Evolutionary conservation across 768 basidiomycete genomes (phyloP).

Genomic region (Leccinum boreale): DNA sequence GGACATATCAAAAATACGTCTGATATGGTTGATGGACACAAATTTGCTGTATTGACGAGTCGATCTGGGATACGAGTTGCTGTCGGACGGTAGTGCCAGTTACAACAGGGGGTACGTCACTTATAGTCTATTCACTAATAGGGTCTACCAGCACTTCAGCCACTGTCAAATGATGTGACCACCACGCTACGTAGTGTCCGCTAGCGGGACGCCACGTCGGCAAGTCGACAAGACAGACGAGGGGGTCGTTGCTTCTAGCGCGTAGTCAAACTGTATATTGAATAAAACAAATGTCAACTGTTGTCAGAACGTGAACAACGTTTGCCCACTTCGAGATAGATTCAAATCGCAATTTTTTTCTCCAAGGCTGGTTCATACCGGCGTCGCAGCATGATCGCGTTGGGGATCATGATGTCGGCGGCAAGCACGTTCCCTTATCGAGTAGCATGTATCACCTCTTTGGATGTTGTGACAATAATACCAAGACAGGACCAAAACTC

Average conservation of each 20-base stretch:
- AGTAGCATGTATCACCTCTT: too few species aligned
- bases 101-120: neutral
- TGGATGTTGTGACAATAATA: too few species aligned
- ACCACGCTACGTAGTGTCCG: neutral
- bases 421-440: too few species aligned
- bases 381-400: neutral
- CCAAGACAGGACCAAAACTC: neutral
- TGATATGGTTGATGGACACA: constrained; percentile 3
- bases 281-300: neutral
- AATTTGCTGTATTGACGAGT: neutral
- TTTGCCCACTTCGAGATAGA: neutral
- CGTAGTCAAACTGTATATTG: neutral
- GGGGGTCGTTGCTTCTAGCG: neutral
- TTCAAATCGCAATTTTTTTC: neutral
- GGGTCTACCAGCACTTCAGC: neutral
- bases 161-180: neutral
- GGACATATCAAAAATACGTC: neutral
- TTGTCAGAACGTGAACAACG: neutral
- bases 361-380: neutral
- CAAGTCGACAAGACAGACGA: neutral
- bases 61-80: neutral
- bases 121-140: too few species aligned
- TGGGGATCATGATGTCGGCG: neutral
- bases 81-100: neutral
- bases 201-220: neutral